Evolutionary conservation across 441 rosid genomes (phyloP).

Genomic region (Erodium trifolium): DNA sequence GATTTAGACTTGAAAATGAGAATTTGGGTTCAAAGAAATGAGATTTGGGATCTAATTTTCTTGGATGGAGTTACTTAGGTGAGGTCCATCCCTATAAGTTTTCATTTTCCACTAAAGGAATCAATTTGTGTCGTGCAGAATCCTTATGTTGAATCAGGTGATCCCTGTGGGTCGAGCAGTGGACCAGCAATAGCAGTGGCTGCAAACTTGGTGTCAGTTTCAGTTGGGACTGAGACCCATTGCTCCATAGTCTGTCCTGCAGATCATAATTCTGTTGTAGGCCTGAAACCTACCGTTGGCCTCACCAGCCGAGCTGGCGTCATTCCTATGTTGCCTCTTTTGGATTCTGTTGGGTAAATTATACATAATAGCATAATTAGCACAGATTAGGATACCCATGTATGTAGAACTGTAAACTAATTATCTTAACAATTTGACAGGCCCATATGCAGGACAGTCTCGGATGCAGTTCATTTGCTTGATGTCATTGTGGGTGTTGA

Average conservation of each 20-base stretch:
- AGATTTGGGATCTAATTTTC: neutral
- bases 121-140: slow-evolving; percentile 21
- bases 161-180: slow-evolving; percentile 38
- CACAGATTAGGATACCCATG: neutral
- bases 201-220: slow-evolving; percentile 33
- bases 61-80: neutral
- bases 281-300: slow-evolving; percentile 32
- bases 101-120: neutral
- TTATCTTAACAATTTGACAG: slow-evolving; percentile 11
- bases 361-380: neutral
- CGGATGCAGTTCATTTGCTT: slow-evolving; percentile 31
- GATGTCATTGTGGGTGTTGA: slow-evolving; percentile 31
- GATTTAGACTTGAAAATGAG: neutral
- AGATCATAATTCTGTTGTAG: slow-evolving; percentile 28
- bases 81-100: neutral
- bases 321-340: slow-evolving; percentile 22
- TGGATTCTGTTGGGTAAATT: slow-evolving; percentile 29
- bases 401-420: neutral
- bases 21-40: neutral
- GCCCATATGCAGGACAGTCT: slow-evolving; percentile 31
- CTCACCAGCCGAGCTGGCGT: slow-evolving; percentile 38
- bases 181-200: slow-evolving; percentile 38
- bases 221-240: slow-evolving; percentile 32
- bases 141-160: slow-evolving; percentile 24
- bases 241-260: slow-evolving; percentile 34